Evolutionary conservation across 208 protist genomes (phyloP), one percentile per base, ranked within the genome.

Genomic region (Naegleria gruberi): DNA sequence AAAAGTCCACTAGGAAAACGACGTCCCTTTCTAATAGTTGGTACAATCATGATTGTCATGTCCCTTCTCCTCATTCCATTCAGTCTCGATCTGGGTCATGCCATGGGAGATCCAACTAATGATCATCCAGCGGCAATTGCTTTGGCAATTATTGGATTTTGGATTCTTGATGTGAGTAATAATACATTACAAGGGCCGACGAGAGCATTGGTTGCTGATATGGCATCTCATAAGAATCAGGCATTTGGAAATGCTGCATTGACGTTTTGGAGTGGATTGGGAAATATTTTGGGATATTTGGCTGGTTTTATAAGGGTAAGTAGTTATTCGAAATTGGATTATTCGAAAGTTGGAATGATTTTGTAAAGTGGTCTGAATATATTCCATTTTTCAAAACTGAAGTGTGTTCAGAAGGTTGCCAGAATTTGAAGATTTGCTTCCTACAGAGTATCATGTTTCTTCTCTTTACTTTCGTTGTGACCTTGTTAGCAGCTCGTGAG

Each of bases 201-300:
- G 6, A 30, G 87, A 90, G 87, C 87, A n/a, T 40, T 90, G 7
- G 74, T 90, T 0, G 87, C 87, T 51, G 87, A 90, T 26, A 90
- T 90, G 8, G 87, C 47, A 10, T 10, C 43, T 44, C 46, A n/a
- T 7, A 37, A 90, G 12, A 26, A 90, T 44, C 87, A 90, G n/a
- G 87, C 65, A 55, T 41, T 51, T 17, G 87, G 87, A 12, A 90
- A 90, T 74, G 43, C 87, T 37, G 30, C 45, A 0, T 74, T 90
- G 6, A 57, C 87, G 0, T 45, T 90, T 41, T 90, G 87, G 87
- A 34, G 7, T 41, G 87, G 43, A 10, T 45, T 90, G 17, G 87
- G 87, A n/a, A 90, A 90, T 42, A 74, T 74, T 40, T 23, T 74
- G 12, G 87, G 87, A 34, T 90, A 74, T 41, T 51, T 74, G 7